Evolutionary conservation across 805 yeast species (phyloP).

Genomic region (Starmerella apicola): DNA sequence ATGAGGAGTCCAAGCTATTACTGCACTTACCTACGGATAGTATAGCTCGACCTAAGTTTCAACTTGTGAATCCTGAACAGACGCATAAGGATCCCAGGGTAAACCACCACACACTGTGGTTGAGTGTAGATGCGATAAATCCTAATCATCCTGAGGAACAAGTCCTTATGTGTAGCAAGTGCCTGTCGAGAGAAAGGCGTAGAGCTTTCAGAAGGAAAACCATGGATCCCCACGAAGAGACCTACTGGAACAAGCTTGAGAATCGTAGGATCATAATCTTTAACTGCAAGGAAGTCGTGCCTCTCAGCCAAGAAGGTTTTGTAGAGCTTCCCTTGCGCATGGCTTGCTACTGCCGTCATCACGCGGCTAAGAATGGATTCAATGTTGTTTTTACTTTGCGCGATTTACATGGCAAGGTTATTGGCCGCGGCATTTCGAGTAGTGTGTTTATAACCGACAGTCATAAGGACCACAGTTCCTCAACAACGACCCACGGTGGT

Average conservation of each 20-base stretch:
- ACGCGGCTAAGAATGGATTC: conserved; percentile 78
- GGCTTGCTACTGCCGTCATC: conserved; percentile 94
- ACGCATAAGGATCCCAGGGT: conserved; percentile 15
- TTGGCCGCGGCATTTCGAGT: conserved; percentile 60
- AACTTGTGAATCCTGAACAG: conserved; percentile 33
- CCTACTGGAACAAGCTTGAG: conserved; percentile 64
- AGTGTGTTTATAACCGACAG: conserved; percentile 90
- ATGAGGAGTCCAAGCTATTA: conserved; percentile 55
- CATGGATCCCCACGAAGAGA: conserved; percentile 58
- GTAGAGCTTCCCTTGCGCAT: conserved; percentile 54
- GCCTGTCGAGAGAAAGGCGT: conserved; percentile 86
- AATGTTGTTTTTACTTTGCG: conserved; percentile 49
- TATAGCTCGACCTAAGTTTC: conserved; percentile 74
- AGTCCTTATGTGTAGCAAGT: conserved; percentile 76
- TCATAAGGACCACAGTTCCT: conserved; percentile 49
- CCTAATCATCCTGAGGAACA: conserved; percentile 31
- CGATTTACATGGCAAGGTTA: conserved; percentile 45
- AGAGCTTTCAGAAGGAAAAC: conserved; percentile 86
- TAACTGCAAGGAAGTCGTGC: conserved; percentile 76
- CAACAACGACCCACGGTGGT: neutral
- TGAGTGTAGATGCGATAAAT: conserved; percentile 73
- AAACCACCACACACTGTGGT: conserved; percentile 23
- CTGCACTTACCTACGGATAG: conserved; percentile 79
- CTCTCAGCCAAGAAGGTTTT: conserved; percentile 19
- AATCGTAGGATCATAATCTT: conserved; percentile 77